Conservation (phyloP, 2,329 filamentous ascomycete species). For the Penicillium sp. region DNA sequence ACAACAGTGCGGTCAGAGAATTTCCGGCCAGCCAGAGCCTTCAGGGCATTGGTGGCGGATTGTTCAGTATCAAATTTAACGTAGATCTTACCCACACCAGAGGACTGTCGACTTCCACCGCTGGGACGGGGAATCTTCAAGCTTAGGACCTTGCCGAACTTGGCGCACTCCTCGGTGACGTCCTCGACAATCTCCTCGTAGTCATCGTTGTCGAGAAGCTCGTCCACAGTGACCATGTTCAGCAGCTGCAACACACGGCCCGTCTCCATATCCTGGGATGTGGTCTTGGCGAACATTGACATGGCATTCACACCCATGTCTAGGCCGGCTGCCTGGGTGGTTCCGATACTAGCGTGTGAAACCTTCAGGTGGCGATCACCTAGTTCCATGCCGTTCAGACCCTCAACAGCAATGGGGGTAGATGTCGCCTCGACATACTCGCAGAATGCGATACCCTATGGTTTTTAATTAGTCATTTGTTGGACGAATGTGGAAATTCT, state of each 20-base stretch:
- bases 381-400: conserved; percentile 90
- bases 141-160: conserved; percentile 84
- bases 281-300: conserved; percentile 94
- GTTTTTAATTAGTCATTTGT: conserved; percentile 26
- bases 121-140: conserved; percentile 90
- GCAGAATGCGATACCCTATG: conserved; percentile 90
- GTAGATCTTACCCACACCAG: conserved; percentile 96
- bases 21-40: conserved; percentile 89
- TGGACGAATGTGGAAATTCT: not conserved
- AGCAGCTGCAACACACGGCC: conserved; percentile 87
- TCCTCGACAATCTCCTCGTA: conserved; percentile 99
- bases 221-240: conserved; percentile 98
- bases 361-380: conserved; percentile 86
- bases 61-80: conserved; percentile 86
- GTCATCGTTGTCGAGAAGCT: conserved; percentile 90
- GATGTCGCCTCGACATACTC: conserved; percentile 79
- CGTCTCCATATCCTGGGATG: conserved; percentile 75
- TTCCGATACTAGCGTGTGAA: conserved; percentile 85
- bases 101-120: conserved; percentile 78
- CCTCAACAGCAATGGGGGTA: conserved; percentile 86
- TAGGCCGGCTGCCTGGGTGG: conserved; percentile 86
- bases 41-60: conserved; percentile 80
- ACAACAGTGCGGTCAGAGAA: conserved; percentile 97
- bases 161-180: conserved; percentile 87
- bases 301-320: conserved; percentile 98